Base-by-base conservation (phyloP, 2,329 filamentous ascomycete species). In the Exophiala xenobiotica region DNA sequence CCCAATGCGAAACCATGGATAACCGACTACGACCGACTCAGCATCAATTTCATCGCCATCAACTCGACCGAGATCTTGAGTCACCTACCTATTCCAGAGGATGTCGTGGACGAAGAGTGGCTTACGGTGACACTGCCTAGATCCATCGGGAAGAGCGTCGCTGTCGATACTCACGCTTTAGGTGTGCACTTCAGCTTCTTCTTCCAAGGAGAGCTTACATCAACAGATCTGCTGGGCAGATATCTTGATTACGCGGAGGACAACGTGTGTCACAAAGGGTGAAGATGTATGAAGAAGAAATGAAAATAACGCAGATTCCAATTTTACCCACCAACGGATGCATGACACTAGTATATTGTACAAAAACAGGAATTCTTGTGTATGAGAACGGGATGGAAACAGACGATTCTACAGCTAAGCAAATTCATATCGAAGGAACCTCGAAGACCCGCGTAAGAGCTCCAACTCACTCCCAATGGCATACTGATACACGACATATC, bases 211-310 rank as follows among this genome's bases (percentile, higher is more conserved):
- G 68, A 70, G 5, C 49, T 81, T 49, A 69, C 70, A 11, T 66
- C 68, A 42, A 81, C 79, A 0, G 79, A 82, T 58, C 67, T 82
- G 11, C 65, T 83, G 3, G 71, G 75, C 33, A 69, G 79, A 27
- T 82, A 80, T 60, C 69, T 73, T 11, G 68, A 70, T 1, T 81
- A 77, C 64, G 79, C 79, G 1, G 67, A 71, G 33, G 77, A 82
- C 58, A 73, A 70, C 19, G 71, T 80, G 14, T 82, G 79, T 56
- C 53, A 51, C 20, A 35, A 56, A 35, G 12, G 5, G 16, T 33
- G 29, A 33, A n/a, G n/a, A n/a, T n/a, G n/a, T n/a, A n/a, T n/a
- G n/a, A n/a, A n/a, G n/a, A n/a, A n/a, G 26, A 12, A 27, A 27
- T 27, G 26, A 27, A 27, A 7, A 27, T 7, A 27, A 12, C 12